Evolutionary conservation across 2,329 filamentous ascomycete species (phyloP), one percentile per base, ranked within the genome.

Genomic region (Fusarium chlamydosporum): DNA sequence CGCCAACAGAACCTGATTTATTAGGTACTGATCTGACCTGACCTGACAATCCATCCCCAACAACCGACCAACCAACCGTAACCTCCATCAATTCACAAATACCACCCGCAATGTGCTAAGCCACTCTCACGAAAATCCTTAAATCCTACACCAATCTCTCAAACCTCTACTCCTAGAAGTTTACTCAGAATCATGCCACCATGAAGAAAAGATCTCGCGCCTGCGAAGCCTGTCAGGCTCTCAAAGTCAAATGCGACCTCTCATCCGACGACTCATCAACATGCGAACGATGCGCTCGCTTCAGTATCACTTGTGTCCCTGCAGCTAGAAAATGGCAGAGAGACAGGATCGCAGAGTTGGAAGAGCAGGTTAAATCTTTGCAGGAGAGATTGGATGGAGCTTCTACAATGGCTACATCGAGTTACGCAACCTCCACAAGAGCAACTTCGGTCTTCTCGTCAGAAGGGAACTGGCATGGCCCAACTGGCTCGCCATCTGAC

Each of bases 211-310:
- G 65, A 55, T 65, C 46, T 43, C 65, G 65, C 15, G 65, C 65
- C 29, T 68, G 65, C 37, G 65, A 68, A 54, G 60, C 64, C 41
- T 68, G 65, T 4, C 65, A 68, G 34, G 54, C 59, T 20, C 59
- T 68, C 27, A 68, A 68, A 45, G 51, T 68, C 50, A 68, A 65
- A 37, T 68, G 65, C 55, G 60, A 68, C 3, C 60, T 34, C n/a
- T 55, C 53, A 1, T 10, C 57, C 1, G 33, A 33, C 11, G 46
- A 52, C 12, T 27, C 31, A 23, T 50, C 50, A 3, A 18, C 47
- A 15, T 68, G 65, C 52, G 65, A 65, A 18, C 50, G 65, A 42
- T 68, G 65, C 11, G 43, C 37, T 18, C 65, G 65, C 13, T 46
- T 45, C 18, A 56, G 3, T 23, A 47, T 68, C 37, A 56, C 26